A percentile compares a stretch with the other conserved stretches of the same genome.
Evolutionary conservation across 257 asterid species (phyloP).

Genomic region (Paraleonurus japonicus): DNA sequence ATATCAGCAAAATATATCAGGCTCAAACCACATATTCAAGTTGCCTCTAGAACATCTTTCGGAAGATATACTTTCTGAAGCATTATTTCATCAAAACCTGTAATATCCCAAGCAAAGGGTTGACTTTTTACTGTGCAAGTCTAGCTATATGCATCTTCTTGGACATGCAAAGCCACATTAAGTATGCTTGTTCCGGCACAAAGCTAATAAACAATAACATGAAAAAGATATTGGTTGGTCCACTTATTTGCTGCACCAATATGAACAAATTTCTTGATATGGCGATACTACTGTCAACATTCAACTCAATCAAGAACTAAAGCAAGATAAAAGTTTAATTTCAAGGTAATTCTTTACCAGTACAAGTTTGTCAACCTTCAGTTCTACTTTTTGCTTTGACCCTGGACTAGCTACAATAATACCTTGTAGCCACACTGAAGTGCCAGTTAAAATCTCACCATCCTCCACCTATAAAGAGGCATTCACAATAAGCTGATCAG

Average conservation of each 20-base stretch:
- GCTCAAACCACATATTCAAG: slow-evolving; percentile 8
- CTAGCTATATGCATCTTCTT: slow-evolving; percentile 20
- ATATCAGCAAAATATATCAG: not conserved
- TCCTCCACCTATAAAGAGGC: slow-evolving; percentile 62
- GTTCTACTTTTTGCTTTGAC: slow-evolving; percentile 83
- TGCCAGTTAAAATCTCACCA: slow-evolving; percentile 77
- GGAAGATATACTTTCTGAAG: slow-evolving; percentile 3
- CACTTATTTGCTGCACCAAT: slow-evolving; percentile 18
- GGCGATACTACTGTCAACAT: slow-evolving; percentile 1
- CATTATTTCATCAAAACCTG: not conserved
- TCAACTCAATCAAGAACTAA: slow-evolving; percentile 7
- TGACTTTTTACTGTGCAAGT: not conserved
- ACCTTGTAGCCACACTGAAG: slow-evolving; percentile 84
- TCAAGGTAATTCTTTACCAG: slow-evolving; percentile 50
- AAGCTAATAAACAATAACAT: slow-evolving; percentile 10
- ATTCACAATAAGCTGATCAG: slow-evolving; percentile 18
- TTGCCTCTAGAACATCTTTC: slow-evolving; percentile 7
- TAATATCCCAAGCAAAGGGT: not conserved
- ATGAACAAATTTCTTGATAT: not conserved
- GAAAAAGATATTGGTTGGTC: not conserved
- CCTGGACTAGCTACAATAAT: slow-evolving; percentile 85
- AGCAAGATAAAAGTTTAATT: not conserved
- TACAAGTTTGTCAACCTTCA: slow-evolving; percentile 82
- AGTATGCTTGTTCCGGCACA: not conserved
- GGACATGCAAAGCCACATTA: slow-evolving; percentile 8